Evolutionary conservation across 768 basidiomycete genomes (phyloP).

Genomic region (Mycena vitilis): DNA sequence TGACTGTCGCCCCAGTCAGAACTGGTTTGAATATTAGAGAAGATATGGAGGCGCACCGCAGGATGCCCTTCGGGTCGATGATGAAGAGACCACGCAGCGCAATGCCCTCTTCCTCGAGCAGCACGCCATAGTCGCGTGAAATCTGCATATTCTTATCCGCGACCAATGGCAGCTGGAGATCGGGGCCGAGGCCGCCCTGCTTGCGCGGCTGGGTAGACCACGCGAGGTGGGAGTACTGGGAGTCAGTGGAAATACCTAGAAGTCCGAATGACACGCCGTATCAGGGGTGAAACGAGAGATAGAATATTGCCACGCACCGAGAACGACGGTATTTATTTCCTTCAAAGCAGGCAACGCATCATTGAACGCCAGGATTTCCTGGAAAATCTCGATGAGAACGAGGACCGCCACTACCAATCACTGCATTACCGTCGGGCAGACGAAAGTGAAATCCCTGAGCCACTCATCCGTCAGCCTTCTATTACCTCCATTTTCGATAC

Average conservation of each 20-base stretch:
- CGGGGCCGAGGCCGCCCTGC: slow-evolving; percentile 90
- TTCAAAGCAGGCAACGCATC: slow-evolving; percentile 84
- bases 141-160: slow-evolving; percentile 85
- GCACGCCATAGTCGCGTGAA: slow-evolving; percentile 87
- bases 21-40: too few relatives aligned
- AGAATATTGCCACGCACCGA: slow-evolving; percentile 62
- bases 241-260: slow-evolving; percentile 87
- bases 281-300: neutral
- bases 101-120: slow-evolving; percentile 90
- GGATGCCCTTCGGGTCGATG: slow-evolving; percentile 84
- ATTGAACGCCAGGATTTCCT: slow-evolving; percentile 95
- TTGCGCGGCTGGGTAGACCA: slow-evolving; percentile 87
- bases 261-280: neutral
- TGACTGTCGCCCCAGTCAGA: too few relatives aligned
- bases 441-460: slow-evolving; percentile 87
- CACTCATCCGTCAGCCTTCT: slow-evolving; percentile 14
- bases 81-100: slow-evolving; percentile 89
- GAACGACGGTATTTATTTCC: slow-evolving; percentile 76
- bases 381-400: neutral
- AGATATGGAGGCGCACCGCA: slow-evolving; percentile 72
- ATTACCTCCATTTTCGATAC: neutral
- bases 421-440: slow-evolving; percentile 78
- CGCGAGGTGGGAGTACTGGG: slow-evolving; percentile 87
- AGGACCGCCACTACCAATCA: neutral
- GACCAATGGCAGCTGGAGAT: slow-evolving; percentile 85